phyloP scores from a whole-genome alignment of 805 yeast genomes.

The Lipomyces yamadae region DNA sequence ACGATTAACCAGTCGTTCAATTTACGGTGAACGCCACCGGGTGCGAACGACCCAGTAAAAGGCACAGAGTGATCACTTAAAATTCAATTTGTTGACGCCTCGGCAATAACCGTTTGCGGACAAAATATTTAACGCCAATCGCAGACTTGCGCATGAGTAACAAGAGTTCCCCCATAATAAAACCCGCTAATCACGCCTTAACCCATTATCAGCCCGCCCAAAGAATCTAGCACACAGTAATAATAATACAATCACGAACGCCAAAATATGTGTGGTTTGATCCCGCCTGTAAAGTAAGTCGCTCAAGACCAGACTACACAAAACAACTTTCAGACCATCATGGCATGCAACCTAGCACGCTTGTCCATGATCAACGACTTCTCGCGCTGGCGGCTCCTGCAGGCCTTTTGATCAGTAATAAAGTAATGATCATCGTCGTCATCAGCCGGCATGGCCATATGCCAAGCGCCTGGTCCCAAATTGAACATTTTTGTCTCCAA shows the following conservation, averaged over 20 bases:
- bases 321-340: slow-evolving; percentile 6
- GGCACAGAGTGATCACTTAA: neutral
- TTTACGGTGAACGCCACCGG: neutral
- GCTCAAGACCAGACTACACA: no score
- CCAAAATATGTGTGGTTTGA: neutral
- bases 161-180: neutral
- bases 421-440: slow-evolving; percentile 15
- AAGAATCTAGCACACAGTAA: neutral
- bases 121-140: neutral
- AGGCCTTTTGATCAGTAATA: slow-evolving; percentile 17
- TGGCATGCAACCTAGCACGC: slow-evolving; percentile 23
- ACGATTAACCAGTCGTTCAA: neutral
- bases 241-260: neutral
- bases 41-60: neutral
- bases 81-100: neutral
- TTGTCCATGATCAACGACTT: slow-evolving; percentile 12
- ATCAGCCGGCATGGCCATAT: slow-evolving; percentile 9
- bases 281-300: neutral
- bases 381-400: slow-evolving; percentile 24
- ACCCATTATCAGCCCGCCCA: slow-evolving; percentile 2
- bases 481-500: slow-evolving; percentile 9
- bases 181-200: slow-evolving; percentile 1
- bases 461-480: slow-evolving; percentile 17
- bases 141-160: neutral
- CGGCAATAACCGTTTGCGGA: neutral